Evolutionary conservation across 192 early-diverging fungal genomes (phyloP).

Genomic region (Chytriomyces hyalinus): DNA sequence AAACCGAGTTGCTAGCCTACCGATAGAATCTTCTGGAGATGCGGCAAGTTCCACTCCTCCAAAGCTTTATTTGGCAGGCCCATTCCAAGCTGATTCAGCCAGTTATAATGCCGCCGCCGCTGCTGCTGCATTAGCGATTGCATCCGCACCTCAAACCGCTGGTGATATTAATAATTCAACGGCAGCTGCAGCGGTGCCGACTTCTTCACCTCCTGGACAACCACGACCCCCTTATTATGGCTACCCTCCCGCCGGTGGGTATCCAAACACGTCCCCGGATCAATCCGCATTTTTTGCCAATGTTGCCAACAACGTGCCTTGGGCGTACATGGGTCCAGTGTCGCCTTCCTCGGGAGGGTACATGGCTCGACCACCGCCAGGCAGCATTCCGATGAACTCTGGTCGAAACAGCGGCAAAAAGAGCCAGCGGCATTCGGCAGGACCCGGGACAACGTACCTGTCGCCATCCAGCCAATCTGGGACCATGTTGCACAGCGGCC

Average conservation of each 20-base stretch:
- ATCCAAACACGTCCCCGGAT: too few relatives aligned
- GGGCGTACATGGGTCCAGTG: too few relatives aligned
- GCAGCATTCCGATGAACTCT: too few relatives aligned
- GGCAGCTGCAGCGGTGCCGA: not conserved
- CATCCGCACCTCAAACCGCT: slow-evolving; percentile 7
- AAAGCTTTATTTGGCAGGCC: slow-evolving; percentile 26
- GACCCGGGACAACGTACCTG: too few relatives aligned
- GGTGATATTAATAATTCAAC: not conserved
- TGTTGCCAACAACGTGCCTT: too few relatives aligned
- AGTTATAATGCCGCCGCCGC: slow-evolving; percentile 30
- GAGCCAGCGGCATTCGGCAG: too few relatives aligned
- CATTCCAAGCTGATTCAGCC: slow-evolving; percentile 27
- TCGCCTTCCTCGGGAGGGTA: too few relatives aligned
- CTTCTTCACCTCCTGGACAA: not conserved
- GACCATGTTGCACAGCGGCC: slow-evolving; percentile 18
- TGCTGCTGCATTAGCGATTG: slow-evolving; percentile 11
- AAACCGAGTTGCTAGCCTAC: not conserved
- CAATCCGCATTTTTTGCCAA: too few relatives aligned
- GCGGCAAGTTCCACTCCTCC: not conserved
- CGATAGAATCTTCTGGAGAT: not conserved
- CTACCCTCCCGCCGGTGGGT: not conserved
- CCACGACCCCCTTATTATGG: slow-evolving; percentile 15
- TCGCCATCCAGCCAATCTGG: not conserved
- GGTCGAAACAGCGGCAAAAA: too few relatives aligned
- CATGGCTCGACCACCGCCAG: too few relatives aligned